Percentiles rank a stretch among this genome's conserved stretches.
Evolutionary conservation across 768 basidiomycete genomes (phyloP).

Genomic region (Coprinopsis strossmayeri): DNA sequence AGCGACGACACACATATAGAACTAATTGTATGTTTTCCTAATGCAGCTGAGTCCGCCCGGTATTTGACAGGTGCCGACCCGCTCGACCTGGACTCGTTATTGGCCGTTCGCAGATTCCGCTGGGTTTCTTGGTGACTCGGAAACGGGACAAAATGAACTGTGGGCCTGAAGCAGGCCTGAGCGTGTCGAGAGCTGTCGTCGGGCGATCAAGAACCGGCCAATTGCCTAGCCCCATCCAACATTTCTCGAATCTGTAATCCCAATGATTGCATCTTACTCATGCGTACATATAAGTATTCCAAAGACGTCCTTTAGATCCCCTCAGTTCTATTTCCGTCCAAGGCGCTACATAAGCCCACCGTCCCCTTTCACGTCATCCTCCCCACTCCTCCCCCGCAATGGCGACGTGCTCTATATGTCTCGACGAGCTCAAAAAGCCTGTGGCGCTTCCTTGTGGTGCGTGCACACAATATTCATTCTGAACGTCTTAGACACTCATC

Average conservation of each 20-base stretch:
- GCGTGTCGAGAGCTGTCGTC: background rate
- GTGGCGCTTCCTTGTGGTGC: slow-evolving; percentile 61
- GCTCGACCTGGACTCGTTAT: too few relatives aligned
- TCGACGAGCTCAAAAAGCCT: slow-evolving; percentile 46
- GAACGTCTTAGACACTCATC: slow-evolving; percentile 2
- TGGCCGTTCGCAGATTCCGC: too few relatives aligned
- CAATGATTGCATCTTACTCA: slow-evolving; percentile 9
- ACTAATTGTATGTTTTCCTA: too few relatives aligned
- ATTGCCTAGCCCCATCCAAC: slow-evolving; percentile 3
- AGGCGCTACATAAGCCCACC: slow-evolving; percentile 8
- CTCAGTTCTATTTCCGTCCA: too few relatives aligned
- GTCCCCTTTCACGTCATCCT: background rate
- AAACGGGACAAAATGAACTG: too few relatives aligned
- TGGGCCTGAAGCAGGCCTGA: background rate
- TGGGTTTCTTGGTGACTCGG: background rate
- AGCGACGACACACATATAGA: too few relatives aligned
- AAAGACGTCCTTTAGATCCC: slow-evolving; percentile 9
- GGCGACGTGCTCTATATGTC: slow-evolving; percentile 57
- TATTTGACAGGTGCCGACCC: too few relatives aligned
- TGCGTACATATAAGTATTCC: slow-evolving; percentile 13
- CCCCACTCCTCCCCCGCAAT: slow-evolving; percentile 18
- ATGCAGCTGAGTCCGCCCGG: too few relatives aligned
- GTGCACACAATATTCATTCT: slow-evolving; percentile 14
- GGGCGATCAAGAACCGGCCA: background rate
- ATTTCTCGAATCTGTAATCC: background rate